Conservation (phyloP, 768 basidiomycete species). For the Aureoboletus auriporus region DNA sequence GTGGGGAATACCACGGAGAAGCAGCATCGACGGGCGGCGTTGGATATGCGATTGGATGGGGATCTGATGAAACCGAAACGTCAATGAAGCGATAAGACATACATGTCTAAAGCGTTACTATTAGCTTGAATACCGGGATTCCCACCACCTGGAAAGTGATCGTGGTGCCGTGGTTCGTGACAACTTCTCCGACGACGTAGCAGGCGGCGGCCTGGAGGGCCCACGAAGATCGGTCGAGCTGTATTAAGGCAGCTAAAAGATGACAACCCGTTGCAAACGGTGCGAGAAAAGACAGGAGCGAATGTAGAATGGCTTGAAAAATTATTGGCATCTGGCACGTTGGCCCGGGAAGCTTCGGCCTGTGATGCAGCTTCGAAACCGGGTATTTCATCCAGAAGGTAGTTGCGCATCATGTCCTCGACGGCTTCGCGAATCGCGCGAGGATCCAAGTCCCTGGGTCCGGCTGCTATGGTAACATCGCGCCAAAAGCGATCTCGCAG, state of each 20-base stretch:
- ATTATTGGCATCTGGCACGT: constrained; percentile 6
- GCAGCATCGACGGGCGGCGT: neutral
- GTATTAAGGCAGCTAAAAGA: constrained; percentile 1
- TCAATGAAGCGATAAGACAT: constrained; percentile 2
- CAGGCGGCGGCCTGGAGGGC: constrained; percentile 5
- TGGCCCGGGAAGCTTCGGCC: neutral
- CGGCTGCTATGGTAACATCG: constrained; percentile 14
- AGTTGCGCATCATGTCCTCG: constrained; percentile 21
- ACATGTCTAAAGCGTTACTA: constrained; percentile 8
- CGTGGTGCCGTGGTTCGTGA: constrained; percentile 6
- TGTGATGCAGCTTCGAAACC: constrained; percentile 5
- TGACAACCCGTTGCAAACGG: neutral
- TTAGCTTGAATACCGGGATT: constrained; percentile 19
- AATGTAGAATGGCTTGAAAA: constrained; percentile 18
- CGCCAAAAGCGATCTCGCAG: constrained; percentile 25
- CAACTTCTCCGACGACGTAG: constrained; percentile 5
- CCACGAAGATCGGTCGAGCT: constrained; percentile 12
- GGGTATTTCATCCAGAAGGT: constrained; percentile 18
- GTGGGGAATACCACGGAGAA: constrained; percentile 1
- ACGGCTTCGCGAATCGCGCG: constrained; percentile 16
- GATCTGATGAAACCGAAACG: neutral
- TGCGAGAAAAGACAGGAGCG: constrained; percentile 17
- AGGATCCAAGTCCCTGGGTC: constrained; percentile 9
- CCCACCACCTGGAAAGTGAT: constrained; percentile 14
- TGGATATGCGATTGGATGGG: constrained; percentile 7